Conservation (phyloP, 306 rosid genomes). For the Pachyrhizus erosus region DNA sequence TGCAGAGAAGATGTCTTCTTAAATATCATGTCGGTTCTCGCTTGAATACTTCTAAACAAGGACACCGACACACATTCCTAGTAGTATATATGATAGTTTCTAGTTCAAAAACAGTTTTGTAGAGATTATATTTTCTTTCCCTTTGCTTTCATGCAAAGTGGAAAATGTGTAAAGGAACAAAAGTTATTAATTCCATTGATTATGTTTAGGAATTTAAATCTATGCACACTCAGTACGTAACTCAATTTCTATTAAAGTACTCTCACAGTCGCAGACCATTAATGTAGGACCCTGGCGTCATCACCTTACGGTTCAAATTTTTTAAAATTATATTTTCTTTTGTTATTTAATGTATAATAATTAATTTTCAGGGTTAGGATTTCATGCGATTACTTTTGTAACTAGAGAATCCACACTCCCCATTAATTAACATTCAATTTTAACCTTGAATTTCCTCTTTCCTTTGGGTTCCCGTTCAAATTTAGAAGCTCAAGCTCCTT, state of each 20-base stretch:
- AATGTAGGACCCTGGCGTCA: too few species aligned
- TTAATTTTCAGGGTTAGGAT: too few species aligned
- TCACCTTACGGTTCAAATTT: too few species aligned
- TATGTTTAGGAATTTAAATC: neutral
- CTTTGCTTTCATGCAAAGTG: conserved; percentile 14
- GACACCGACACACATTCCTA: neutral
- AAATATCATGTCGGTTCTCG: conserved; percentile 5
- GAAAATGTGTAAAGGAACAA: neutral
- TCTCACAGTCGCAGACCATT: too few species aligned
- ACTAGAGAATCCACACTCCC: too few species aligned
- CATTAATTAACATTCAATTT: too few species aligned
- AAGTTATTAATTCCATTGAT: neutral
- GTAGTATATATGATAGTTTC: neutral
- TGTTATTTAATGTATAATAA: too few species aligned
- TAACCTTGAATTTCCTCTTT: neutral
- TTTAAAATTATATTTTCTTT: too few species aligned
- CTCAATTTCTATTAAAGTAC: too few species aligned
- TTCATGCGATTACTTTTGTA: too few species aligned
- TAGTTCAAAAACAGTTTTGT: conserved; percentile 8
- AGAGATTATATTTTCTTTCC: neutral
- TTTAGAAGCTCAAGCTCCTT: neutral
- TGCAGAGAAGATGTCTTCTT: conserved; percentile 10
- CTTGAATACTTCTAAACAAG: neutral
- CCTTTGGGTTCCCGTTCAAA: neutral
- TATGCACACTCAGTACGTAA: too few species aligned